Evolutionary conservation across 345 rosid species (phyloP).

Genomic region (Excoecaria agallocha): DNA sequence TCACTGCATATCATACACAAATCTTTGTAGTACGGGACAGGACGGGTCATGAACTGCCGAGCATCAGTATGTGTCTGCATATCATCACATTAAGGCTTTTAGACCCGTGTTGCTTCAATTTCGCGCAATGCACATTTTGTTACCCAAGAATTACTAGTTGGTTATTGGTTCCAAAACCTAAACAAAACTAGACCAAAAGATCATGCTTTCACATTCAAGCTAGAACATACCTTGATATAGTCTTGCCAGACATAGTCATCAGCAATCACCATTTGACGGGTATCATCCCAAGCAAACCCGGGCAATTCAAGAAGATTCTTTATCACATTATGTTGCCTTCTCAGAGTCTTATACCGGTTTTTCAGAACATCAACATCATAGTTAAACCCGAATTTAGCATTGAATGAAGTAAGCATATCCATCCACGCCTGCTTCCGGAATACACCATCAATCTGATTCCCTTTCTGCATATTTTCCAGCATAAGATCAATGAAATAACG

Average conservation of each 20-base stretch:
- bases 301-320: conserved; percentile 64
- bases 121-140: neutral
- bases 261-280: conserved; percentile 80
- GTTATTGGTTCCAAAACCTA: neutral
- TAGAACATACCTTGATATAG: conserved; percentile 57
- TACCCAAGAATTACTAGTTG: neutral
- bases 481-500: conserved; percentile 68
- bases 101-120: neutral
- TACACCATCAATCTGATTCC: conserved; percentile 73
- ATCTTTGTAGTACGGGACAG: conserved; percentile 71
- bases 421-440: conserved; percentile 80
- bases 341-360: conserved; percentile 77
- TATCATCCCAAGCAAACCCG: conserved; percentile 81
- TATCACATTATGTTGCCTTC: conserved; percentile 64
- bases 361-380: conserved; percentile 68
- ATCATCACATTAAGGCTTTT: conserved; percentile 11
- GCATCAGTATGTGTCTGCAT: conserved; percentile 69
- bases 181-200: neutral
- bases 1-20: conserved; percentile 58
- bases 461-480: conserved; percentile 70
- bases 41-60: conserved; percentile 74
- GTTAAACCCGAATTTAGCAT: conserved; percentile 59
- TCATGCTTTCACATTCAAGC: neutral
- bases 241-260: conserved; percentile 88
- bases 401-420: conserved; percentile 67